Evolutionary conservation across 306 rosid genomes (phyloP), one percentile per base, ranked within the genome.

Genomic region (Comarum palustre): DNA sequence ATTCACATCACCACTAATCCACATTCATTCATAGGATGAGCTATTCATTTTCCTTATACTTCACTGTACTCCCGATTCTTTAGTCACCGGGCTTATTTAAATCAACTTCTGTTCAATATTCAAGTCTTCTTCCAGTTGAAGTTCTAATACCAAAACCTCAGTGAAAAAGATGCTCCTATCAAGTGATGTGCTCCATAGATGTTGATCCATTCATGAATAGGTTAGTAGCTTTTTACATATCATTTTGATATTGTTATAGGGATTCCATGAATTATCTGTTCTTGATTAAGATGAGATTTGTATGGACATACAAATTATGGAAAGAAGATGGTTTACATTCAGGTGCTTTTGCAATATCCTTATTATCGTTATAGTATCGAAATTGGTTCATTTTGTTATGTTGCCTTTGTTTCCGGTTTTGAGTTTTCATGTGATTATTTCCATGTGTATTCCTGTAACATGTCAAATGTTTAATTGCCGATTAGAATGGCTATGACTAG

Each of bases 61-160:
- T 84, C 78, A 59, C 43, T 80, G 82, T 77, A 62, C 83, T 78
- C 75, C 79, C 88, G 80, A 84, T 91, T 91, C 88, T 80, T 94
- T 93, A 80, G 75, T 87, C 41, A 81, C 79, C 73, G 32, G 84
- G 80, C 75, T 75, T 68, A 78, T 78, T 75, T 86, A 85, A 84
- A 86, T 83, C 90, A 81, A 83, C 80, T 76, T 73, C 78, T 83
- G 81, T 86, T 86, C 87, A 86, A 79, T 87, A 77, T 78, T 81
- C 76, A 68, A 82, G 78, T 77, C 46, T 77, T 10, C 45, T 41
- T 51, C 58, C 47, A 65, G 68, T 76, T 34, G 78, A 58, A 71
- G 66, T 39, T 54, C 12, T 8, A 55, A 62, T 58, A 75, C 45
- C 15, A 29, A 38, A 66, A 63, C 80, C 47, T 42, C 73, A 63